These are phyloP conservation scores for Tolypocladium amazonense DNA, from an alignment of 2,329 filamentous ascomycete species.

Conservation along the genomic window DNA sequence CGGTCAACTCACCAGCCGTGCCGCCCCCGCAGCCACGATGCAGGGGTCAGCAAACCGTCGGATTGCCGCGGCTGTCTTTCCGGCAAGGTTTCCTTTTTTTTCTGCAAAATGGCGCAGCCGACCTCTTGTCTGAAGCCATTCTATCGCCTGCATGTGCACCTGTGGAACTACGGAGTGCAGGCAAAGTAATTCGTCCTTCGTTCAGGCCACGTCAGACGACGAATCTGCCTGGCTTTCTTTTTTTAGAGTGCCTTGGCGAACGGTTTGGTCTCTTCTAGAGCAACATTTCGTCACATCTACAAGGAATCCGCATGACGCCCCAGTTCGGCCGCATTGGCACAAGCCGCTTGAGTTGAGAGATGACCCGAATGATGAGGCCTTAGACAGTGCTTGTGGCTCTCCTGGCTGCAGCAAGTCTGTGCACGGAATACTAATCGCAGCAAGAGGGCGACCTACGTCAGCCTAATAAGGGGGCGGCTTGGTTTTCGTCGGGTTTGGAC, in stretches of 20 bases:
- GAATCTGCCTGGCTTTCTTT: background rate
- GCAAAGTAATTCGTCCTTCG: background rate
- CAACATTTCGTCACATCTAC: background rate
- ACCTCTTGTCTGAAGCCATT: background rate
- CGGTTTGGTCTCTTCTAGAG: background rate
- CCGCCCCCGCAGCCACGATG: background rate
- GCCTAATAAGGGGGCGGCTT: background rate
- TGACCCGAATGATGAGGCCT: background rate
- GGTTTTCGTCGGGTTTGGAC: background rate
- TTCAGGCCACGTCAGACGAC: background rate
- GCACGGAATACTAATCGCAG: background rate
- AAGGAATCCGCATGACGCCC: too few species aligned
- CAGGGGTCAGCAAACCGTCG: background rate
- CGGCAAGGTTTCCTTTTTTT: background rate
- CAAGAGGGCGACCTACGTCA: background rate
- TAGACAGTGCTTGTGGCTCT: background rate
- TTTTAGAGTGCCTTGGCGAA: background rate
- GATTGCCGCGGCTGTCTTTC: background rate
- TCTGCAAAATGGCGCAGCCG: background rate
- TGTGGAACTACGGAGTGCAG: too few species aligned
- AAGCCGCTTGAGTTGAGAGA: background rate
- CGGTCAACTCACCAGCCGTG: background rate
- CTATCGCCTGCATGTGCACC: background rate
- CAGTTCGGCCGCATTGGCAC: background rate
- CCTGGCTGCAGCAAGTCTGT: background rate